Percentiles rank a stretch among this genome's conserved stretches.
Conservation (phyloP, 257 asterid genomes). For the Jaltomata sinuosa region DNA sequence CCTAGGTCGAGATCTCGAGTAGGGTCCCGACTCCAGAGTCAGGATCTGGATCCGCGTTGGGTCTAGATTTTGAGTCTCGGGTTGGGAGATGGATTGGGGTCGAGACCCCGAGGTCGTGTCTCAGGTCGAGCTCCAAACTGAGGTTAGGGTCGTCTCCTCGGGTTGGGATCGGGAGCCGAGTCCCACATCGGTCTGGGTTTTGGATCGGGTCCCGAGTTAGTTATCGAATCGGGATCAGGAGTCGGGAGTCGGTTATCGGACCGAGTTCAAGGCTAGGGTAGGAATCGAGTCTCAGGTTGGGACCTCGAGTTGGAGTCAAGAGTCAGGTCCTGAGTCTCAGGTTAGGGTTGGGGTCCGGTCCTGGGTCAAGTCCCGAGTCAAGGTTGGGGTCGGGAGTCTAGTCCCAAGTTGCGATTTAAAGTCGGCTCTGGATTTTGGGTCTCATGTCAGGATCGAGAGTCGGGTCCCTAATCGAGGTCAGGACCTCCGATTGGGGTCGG, state of each 20-base stretch:
- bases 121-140: background rate
- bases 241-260: too few relatives aligned
- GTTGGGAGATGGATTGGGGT: too few relatives aligned
- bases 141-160: background rate
- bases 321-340: too few relatives aligned
- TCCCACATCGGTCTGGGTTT: too few relatives aligned
- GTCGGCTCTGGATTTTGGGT: too few relatives aligned
- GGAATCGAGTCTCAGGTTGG: background rate
- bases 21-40: background rate
- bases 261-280: too few relatives aligned
- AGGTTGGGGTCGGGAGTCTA: background rate
- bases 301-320: background rate
- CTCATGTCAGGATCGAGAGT: rapidly evolving
- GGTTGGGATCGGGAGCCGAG: background rate
- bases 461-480: background rate
- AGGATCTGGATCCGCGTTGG: background rate
- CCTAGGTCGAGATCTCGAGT: background rate
- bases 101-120: background rate
- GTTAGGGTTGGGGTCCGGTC: too few relatives aligned
- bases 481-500: background rate
- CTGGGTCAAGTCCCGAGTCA: background rate
- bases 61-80: too few relatives aligned
- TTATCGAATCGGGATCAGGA: background rate
- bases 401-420: too few relatives aligned
- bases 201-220: too few relatives aligned